Evolutionary conservation across 257 asterid species (phyloP).

Genomic region (Solanum megistacrolobum): DNA sequence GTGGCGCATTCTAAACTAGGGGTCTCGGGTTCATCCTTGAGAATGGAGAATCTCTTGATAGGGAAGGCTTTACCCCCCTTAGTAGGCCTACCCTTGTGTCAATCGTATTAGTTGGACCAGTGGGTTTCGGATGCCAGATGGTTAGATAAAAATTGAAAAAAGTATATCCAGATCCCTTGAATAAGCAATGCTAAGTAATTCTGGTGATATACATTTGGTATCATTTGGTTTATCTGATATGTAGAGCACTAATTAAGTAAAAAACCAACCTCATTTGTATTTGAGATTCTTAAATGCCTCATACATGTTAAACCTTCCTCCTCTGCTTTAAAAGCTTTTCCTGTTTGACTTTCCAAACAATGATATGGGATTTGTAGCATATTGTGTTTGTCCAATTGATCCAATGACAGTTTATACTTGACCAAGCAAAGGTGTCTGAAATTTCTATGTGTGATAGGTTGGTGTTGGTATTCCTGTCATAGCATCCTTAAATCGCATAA

Average conservation of each 20-base stretch:
- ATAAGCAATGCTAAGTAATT: not conserved
- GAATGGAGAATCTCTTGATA: no score
- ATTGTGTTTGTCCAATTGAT: not conserved
- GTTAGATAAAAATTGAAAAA: not conserved
- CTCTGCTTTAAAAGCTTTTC: not conserved
- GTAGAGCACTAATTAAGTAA: not conserved
- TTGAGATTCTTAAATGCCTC: not conserved
- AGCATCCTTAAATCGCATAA: constrained; percentile 64
- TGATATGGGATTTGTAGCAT: not conserved
- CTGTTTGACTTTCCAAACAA: not conserved
- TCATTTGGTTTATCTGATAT: not conserved
- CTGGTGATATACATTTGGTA: no score
- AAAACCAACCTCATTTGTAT: not conserved
- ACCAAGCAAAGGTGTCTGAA: not conserved
- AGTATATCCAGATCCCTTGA: not conserved
- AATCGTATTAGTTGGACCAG: not conserved
- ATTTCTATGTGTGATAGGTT: constrained; percentile 42
- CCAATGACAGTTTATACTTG: not conserved
- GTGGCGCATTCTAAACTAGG: no score
- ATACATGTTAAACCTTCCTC: not conserved
- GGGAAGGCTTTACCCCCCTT: no score
- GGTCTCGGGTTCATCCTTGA: no score
- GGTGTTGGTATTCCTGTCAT: constrained; percentile 97
- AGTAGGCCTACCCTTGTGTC: not conserved
- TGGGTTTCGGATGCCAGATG: not conserved